Base-by-base conservation (phyloP, 495 filamentous ascomycete genomes). In the Daldinia concentrica region DNA sequence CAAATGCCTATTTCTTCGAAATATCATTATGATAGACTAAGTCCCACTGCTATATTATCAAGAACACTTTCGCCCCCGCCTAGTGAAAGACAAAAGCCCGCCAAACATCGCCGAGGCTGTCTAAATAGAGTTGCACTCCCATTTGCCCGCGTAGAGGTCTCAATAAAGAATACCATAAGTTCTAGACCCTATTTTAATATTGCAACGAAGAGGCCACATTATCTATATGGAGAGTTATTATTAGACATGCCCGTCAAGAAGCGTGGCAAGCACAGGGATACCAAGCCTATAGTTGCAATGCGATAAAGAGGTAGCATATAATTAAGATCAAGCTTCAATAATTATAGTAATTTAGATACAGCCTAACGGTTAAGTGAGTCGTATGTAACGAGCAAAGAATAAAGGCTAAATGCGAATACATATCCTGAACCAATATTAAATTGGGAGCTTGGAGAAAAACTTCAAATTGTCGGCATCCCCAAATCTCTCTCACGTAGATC, bases 331-430 rank as follows among this genome's bases (percentile, higher is more conserved):
- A 29, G 50, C 11, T 45, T 36, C 37, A 39, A 45, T 3, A 43
- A 50, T 63, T 62, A 62, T 52, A 67, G 59, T 57, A 26, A 1
- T 56, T 56, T 39, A 17, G 24, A 67, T 68, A 72, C 50, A 68
- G 69, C 64, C 64, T 72, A 48, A 19, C 55, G 64, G 64, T 37
- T 72, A 67, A 68, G 64, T 68, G 14, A 64, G 27, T 24, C 26
- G 15, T 48, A 34, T 66, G 55, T 19, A 22, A 24, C 39, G 14
- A 39, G 26, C 50, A 58, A 29, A 52, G 12, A 32, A 59, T 63
- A 64, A 56, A 43, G 69, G 69, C 69, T 72, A 72, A 72, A 72
- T 72, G 6, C 26, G 50, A 52, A 64, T 12, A 22, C n/a, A 24
- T 22, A 24, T 57, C 52, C 51, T 15, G n/a, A 41, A 2, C 58